Percentiles rank a stretch among this genome's conserved stretches.
phyloP scores from a whole-genome alignment of 495 filamentous ascomycete species.

The Tetracladium marchalianum region DNA sequence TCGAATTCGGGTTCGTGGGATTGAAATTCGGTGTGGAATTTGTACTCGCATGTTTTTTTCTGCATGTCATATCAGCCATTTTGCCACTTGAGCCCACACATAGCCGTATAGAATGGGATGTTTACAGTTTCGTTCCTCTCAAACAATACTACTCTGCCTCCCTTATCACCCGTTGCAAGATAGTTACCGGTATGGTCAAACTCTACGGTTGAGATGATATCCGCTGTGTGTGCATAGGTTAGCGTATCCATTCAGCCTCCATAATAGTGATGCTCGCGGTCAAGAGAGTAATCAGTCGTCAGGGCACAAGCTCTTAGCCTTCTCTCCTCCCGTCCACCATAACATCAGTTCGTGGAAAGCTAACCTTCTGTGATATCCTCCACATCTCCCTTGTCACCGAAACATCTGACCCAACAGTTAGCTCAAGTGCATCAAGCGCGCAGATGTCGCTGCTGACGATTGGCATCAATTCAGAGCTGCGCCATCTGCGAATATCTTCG shows the following conservation, averaged over 20 bases:
- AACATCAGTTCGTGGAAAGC: slow-evolving; percentile 6
- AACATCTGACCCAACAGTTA: slow-evolving; percentile 56
- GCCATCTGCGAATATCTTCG: no score
- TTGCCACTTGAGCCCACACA: neutral
- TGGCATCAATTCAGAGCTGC: no score
- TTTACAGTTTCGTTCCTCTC: slow-evolving; percentile 91
- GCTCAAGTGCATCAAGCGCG: neutral
- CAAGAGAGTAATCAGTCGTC: neutral
- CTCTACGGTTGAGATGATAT: slow-evolving; percentile 98
- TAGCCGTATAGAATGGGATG: slow-evolving; percentile 18
- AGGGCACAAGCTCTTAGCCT: neutral
- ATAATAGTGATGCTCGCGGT: neutral
- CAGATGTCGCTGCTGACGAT: neutral
- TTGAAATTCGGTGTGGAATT: slow-evolving; percentile 99
- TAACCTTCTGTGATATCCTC: slow-evolving; percentile 99
- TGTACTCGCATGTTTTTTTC: slow-evolving; percentile 99
- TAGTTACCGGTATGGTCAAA: slow-evolving; percentile 99
- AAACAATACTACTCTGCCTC: slow-evolving; percentile 90
- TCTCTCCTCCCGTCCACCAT: neutral
- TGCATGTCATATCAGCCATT: slow-evolving; percentile 25
- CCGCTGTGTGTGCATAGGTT: slow-evolving; percentile 46
- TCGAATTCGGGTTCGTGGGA: slow-evolving; percentile 99
- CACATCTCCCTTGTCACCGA: slow-evolving; percentile 98
- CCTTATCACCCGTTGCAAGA: slow-evolving; percentile 94
- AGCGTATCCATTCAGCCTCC: neutral